phyloP scores from a whole-genome alignment of 306 rosid genomes.

The Pachyrhizus erosus region DNA sequence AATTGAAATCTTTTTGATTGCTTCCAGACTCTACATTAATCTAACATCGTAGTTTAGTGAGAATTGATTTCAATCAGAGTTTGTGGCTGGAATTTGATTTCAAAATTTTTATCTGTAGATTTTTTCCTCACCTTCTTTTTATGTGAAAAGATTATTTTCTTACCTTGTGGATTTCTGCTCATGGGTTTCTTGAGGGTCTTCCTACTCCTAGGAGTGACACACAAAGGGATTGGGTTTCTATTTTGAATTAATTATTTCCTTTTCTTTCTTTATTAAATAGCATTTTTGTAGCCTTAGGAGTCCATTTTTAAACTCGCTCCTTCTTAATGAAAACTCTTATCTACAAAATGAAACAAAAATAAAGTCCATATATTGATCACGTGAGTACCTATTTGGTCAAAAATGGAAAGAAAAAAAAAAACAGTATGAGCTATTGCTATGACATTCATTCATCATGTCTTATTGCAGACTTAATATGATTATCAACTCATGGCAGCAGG shows the following conservation, averaged over 20 bases:
- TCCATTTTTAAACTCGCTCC: neutral
- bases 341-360: neutral
- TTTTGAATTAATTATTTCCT: neutral
- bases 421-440: slow-evolving; percentile 19
- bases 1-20: neutral
- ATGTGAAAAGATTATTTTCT: slow-evolving; percentile 17
- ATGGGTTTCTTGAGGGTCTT: neutral
- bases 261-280: neutral
- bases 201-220: neutral
- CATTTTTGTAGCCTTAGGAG: neutral
- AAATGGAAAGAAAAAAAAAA: neutral
- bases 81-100: slow-evolving; percentile 11
- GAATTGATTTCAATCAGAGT: slow-evolving; percentile 32
- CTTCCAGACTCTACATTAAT: neutral
- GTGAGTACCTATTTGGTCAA: neutral
- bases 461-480: slow-evolving; percentile 33
- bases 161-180: slow-evolving; percentile 5
- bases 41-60: slow-evolving; percentile 6
- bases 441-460: slow-evolving; percentile 24
- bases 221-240: neutral
- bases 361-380: neutral
- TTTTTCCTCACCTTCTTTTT: slow-evolving; percentile 21
- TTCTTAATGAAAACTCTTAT: neutral
- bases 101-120: neutral
- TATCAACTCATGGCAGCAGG: slow-evolving; percentile 33